Conservation (phyloP, 257 asterid species). For the Perilla frutescens region DNA sequence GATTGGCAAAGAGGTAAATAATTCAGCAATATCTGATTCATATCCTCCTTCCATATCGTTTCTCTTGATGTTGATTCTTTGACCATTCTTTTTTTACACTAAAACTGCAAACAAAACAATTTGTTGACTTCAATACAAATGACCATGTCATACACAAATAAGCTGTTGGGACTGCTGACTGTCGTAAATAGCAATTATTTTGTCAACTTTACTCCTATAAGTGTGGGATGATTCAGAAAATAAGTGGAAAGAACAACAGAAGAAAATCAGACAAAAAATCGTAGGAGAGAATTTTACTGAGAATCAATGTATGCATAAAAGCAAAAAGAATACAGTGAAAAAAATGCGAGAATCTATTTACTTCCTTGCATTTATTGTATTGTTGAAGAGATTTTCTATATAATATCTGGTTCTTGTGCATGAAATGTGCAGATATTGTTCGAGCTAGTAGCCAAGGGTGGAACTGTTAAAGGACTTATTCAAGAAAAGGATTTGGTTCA, state of each 20-base stretch:
- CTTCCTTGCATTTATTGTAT: not conserved
- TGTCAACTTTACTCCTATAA: too few relatives aligned
- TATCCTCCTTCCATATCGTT: not conserved
- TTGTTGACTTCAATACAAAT: not conserved
- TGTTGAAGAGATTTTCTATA: not conserved
- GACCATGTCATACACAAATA: not conserved
- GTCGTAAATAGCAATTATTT: too few relatives aligned
- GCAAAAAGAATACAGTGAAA: not conserved
- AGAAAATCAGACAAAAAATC: not conserved
- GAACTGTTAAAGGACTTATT: constrained; percentile 88
- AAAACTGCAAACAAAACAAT: not conserved
- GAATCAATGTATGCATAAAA: not conserved
- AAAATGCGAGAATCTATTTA: constrained; percentile 9
- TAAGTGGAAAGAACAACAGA: not conserved
- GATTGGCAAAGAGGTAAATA: constrained; percentile 91
- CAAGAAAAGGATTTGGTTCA: constrained; percentile 94
- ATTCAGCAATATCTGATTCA: not conserved
- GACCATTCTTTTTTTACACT: not conserved
- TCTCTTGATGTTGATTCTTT: not conserved
- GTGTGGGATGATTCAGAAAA: too few relatives aligned
- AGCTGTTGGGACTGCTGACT: not conserved
- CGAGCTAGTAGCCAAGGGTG: constrained; percentile 90
- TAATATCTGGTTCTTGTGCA: constrained; percentile 23
- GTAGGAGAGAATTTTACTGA: not conserved
- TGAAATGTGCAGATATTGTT: constrained; percentile 69